Evolutionary conservation across 2,329 filamentous ascomycete genomes (phyloP).

Genomic region (Sclerotinia minor): DNA sequence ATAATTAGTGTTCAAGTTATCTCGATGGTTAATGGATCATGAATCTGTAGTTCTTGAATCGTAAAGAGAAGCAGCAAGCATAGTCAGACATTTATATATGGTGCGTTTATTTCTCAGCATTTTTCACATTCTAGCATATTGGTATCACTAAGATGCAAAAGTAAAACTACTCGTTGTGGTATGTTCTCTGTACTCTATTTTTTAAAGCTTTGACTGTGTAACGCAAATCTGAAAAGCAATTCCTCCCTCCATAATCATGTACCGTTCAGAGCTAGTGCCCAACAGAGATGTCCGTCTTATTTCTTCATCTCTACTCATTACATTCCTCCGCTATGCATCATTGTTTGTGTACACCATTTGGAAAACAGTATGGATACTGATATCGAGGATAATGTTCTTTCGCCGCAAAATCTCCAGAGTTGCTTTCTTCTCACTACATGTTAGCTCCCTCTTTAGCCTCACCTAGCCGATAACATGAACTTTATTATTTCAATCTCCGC

Average conservation of each 20-base stretch:
- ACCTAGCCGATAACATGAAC: no score
- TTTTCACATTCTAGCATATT: background rate
- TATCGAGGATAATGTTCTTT: background rate
- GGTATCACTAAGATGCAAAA: background rate
- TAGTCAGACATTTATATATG: background rate
- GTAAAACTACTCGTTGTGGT: background rate
- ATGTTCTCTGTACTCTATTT: background rate
- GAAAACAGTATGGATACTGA: background rate
- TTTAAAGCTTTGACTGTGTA: background rate
- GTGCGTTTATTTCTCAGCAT: background rate
- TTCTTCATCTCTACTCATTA: background rate
- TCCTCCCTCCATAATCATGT: background rate
- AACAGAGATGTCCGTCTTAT: background rate
- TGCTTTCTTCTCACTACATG: no score
- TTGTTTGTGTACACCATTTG: background rate
- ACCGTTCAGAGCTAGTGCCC: background rate
- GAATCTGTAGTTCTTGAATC: conserved; percentile 48
- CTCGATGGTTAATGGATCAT: conserved; percentile 55
- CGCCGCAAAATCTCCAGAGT: background rate
- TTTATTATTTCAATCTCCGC: no score
- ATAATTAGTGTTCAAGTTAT: conserved; percentile 55
- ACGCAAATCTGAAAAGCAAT: background rate
- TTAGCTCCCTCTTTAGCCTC: no score
- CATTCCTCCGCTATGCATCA: background rate
- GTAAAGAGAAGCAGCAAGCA: background rate